phyloP scores from a whole-genome alignment of 306 rosid species.

The Sicyos baderoa region DNA sequence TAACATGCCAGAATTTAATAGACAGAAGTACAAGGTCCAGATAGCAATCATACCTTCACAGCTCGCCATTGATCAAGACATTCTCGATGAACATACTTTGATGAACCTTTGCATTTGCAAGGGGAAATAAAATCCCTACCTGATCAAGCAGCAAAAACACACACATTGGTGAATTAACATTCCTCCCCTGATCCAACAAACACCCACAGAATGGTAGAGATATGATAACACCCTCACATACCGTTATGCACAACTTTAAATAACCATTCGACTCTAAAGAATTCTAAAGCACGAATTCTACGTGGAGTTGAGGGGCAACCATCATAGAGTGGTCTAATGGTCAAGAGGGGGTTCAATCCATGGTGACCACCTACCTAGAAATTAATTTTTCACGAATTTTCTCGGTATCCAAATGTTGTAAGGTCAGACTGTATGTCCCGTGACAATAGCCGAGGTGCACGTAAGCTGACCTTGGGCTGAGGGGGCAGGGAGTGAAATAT shows the following conservation, averaged over 20 bases:
- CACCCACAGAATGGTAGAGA: not conserved
- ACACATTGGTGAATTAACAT: constrained; percentile 22
- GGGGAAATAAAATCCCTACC: constrained; percentile 99
- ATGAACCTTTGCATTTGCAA: constrained; percentile 91
- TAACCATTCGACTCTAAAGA: not conserved
- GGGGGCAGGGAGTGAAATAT: not conserved
- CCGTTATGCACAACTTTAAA: not conserved
- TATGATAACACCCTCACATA: not conserved
- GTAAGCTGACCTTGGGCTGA: too few relatives aligned
- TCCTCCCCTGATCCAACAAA: not conserved
- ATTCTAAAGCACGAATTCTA: not conserved
- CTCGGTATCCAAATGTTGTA: too few relatives aligned
- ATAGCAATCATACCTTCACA: constrained; percentile 46
- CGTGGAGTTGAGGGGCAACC: not conserved
- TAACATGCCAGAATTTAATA: not conserved
- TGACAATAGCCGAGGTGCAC: too few relatives aligned
- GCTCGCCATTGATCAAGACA: constrained; percentile 99
- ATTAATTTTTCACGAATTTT: too few relatives aligned
- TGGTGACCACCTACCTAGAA: too few relatives aligned
- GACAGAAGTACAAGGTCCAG: constrained; percentile 16
- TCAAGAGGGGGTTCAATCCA: too few relatives aligned
- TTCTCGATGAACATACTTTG: constrained; percentile 92
- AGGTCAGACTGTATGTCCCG: too few relatives aligned
- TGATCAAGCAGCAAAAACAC: constrained; percentile 24
- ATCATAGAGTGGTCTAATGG: too few relatives aligned